Conservation (phyloP, 495 filamentous ascomycete species). For the Xylaria telfairii region DNA sequence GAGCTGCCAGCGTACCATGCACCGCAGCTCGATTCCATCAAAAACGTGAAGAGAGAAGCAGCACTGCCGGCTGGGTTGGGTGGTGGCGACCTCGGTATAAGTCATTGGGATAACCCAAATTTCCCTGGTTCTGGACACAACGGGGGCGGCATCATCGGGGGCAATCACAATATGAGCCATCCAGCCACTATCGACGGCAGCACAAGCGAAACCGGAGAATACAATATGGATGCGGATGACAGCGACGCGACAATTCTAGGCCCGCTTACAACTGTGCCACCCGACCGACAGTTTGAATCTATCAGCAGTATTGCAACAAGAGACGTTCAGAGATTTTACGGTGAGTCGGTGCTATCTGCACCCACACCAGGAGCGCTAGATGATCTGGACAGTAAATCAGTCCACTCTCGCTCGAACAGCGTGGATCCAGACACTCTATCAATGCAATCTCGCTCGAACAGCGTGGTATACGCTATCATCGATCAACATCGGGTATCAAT, state of each 20-base stretch:
- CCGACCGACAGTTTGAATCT: neutral
- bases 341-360: neutral
- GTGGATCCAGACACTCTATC: neutral
- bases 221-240: neutral
- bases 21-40: neutral
- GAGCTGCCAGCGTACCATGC: neutral
- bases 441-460: neutral
- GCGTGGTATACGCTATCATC: neutral
- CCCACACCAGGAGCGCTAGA: no score
- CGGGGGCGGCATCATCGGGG: neutral
- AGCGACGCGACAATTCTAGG: neutral
- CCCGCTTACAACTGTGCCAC: neutral
- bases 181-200: neutral
- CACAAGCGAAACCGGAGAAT: neutral
- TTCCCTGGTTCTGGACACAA: neutral
- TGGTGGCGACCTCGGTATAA: neutral
- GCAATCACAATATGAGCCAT: neutral
- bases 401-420: neutral
- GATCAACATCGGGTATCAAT: neutral
- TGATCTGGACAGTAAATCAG: neutral
- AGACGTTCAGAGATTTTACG: neutral
- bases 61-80: neutral
- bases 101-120: neutral
- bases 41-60: neutral
- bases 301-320: neutral